Conservation (phyloP, 2,329 filamentous ascomycete genomes). For the Aureobasidium melanogenum region DNA sequence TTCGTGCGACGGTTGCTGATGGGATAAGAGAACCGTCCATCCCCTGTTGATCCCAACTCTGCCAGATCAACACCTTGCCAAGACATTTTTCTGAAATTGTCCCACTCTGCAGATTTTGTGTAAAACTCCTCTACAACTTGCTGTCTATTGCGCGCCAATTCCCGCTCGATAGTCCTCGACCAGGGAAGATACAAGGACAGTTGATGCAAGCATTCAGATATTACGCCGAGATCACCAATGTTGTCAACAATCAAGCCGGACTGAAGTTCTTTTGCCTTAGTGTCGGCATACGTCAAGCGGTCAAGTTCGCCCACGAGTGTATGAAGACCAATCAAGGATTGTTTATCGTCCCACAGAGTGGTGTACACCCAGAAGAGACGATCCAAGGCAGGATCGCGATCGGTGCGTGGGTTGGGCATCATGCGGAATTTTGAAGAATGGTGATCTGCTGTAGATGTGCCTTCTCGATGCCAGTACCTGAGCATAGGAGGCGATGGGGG, state of each 20-base stretch:
- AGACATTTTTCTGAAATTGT: slow-evolving; percentile 13
- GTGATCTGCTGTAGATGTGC: slow-evolving; percentile 1
- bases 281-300: not conserved
- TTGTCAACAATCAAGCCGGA: not conserved
- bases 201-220: not conserved
- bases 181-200: slow-evolving; percentile 15
- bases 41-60: slow-evolving; percentile 14
- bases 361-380: not conserved
- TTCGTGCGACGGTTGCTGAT: slow-evolving; percentile 38
- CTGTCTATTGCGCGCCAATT: not conserved
- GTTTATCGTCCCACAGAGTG: not conserved
- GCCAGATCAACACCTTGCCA: slow-evolving; percentile 7
- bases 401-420: not conserved
- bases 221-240: not conserved
- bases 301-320: slow-evolving; percentile 1
- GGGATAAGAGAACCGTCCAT: slow-evolving; percentile 40
- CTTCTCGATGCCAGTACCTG: slow-evolving; percentile 19
- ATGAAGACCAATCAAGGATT: not conserved
- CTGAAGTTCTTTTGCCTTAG: not conserved
- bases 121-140: slow-evolving; percentile 1
- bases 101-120: not conserved
- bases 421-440: not conserved
- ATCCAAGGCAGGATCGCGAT: not conserved
- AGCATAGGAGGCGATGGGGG: slow-evolving; percentile 32
- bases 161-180: not conserved